Percentiles rank a stretch among this genome's conserved stretches.
Evolutionary conservation across 2,329 filamentous ascomycete species (phyloP).

Genomic region (Coniochaeta prunicola): DNA sequence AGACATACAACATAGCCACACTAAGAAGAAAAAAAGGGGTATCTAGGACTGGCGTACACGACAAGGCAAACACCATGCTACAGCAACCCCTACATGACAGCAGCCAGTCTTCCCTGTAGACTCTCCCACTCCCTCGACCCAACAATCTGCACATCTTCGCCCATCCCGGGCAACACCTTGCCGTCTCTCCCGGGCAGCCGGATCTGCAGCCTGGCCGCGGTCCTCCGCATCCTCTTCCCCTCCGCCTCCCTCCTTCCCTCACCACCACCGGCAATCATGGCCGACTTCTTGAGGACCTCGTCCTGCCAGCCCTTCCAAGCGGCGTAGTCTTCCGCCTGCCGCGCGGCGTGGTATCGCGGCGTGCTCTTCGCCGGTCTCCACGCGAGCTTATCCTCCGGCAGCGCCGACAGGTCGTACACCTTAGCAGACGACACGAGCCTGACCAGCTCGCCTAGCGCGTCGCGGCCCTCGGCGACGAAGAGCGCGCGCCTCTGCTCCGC

Average conservation of each 20-base stretch:
- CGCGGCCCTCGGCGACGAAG: conserved; percentile 54
- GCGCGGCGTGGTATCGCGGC: conserved; percentile 59
- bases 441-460: conserved; percentile 58
- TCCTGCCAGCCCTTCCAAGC: conserved; percentile 53
- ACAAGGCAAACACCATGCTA: not conserved
- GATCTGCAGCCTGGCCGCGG: conserved; percentile 43
- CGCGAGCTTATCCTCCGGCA: conserved; percentile 53
- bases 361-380: conserved; percentile 61
- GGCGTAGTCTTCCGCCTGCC: conserved; percentile 58
- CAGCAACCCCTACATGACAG: not conserved
- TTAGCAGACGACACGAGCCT: conserved; percentile 48
- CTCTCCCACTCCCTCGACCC: conserved; percentile 49
- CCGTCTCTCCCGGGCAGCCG: conserved; percentile 37
- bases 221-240: conserved; percentile 21
- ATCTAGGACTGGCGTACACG: not conserved
- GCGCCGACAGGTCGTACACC: conserved; percentile 50
- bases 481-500: conserved; percentile 42
- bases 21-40: not conserved
- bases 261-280: conserved; percentile 23
- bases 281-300: conserved; percentile 45
- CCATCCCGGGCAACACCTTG: conserved; percentile 30
- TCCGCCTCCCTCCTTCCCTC: conserved; percentile 14
- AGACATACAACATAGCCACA: not conserved
- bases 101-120: conserved; percentile 35
- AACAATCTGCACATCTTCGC: conserved; percentile 40